Evolutionary conservation across 306 rosid genomes (phyloP), one percentile per base, ranked within the genome.

Genomic region (Ammopiptanthus mongolicus): DNA sequence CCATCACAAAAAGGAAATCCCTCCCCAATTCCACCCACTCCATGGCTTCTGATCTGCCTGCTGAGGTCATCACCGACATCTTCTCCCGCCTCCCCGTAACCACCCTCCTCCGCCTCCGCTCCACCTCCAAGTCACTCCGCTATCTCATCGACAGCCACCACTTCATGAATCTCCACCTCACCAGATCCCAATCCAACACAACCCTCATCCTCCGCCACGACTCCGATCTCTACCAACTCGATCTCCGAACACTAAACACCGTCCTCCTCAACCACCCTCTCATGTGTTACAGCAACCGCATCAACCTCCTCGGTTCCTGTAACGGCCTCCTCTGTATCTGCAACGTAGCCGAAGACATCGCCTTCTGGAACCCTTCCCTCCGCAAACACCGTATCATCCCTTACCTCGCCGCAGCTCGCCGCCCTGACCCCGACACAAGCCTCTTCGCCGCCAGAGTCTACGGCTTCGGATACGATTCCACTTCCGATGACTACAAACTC

Each of bases 241-340:
- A 71, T 73, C 81, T 84, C 66, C 84, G 76, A 2, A 6, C 65
- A 1, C 63, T 83, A 17, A 10, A 75, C 65, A 5, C 25, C 11
- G 76, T 83, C 5, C 83, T 52, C 57, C 83, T 90, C 48, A 68
- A 64, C 34, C 98, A 93, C 72, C 98, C 97, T 5, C 86, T 93
- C 33, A 93, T 93, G 97, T 91, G 96, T 8, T 93, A 93, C 87
- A 82, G 90, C 80, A 86, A 85, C 53, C 88, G 81, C n/a, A 86
- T 93, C 53, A 37, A 56, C 34, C 80, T 93, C 1, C 68, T 89
- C 41, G 98, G 98, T 0, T 82, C 88, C 29, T 85, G 87, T 73
- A 74, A 89, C 53, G 98, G 97, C 33, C 70, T 93, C 11, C 78
- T 93, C 57, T 93, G 96, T 15, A 84, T 93, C 73, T 82, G 82